Evolutionary conservation across 2,329 filamentous ascomycete species (phyloP), one percentile per base, ranked within the genome.

Genomic region (Trichoderma koningiopsis): DNA sequence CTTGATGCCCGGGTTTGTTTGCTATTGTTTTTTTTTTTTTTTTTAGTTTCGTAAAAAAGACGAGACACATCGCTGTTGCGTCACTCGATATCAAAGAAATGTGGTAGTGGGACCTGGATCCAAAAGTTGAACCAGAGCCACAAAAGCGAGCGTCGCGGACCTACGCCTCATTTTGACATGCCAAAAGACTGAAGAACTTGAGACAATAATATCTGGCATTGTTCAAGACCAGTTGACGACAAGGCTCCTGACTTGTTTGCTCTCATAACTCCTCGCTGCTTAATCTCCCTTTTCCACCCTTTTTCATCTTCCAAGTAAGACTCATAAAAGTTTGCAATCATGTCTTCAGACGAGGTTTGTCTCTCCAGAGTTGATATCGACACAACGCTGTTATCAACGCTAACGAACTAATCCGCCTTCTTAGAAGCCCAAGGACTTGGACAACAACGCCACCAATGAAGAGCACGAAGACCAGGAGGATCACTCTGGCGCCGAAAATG

Each of bases 291-390:
- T 19, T n/a, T 11, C 11, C 47, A 49, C 13, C 22, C 11, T 5
- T 47, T 27, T 13, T 5, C 56, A 22, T 49, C 1, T 4, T n/a
- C 5, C 4, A 4, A 43, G 11, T 33, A 11, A 49, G 4, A 13
- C 19, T 11, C 37, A 19, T 58, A 33, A 65, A 33, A 55, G 7
- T 35, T 40, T 37, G 24, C 63, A 10, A 58, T 14, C 37, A 68
- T 68, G 65, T 68, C 65, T 68, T 43, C 65, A 59, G 56, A 68
- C 22, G 65, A 68, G 65, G 65, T 68, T 68, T 53, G 65, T 60
- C 31, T 22, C n/a, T n/a, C 37, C 14, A 6, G 5, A n/a, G 16
- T 5, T 29, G 19, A 13, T 11, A 10, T 27, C 27, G 27, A 27
- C 7, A 6, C 5, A 10, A 4, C 4, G 27, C 4, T 27, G 27